phyloP scores from a whole-genome alignment of 2,329 filamentous ascomycete species.

The Talaromyces marneffei region DNA sequence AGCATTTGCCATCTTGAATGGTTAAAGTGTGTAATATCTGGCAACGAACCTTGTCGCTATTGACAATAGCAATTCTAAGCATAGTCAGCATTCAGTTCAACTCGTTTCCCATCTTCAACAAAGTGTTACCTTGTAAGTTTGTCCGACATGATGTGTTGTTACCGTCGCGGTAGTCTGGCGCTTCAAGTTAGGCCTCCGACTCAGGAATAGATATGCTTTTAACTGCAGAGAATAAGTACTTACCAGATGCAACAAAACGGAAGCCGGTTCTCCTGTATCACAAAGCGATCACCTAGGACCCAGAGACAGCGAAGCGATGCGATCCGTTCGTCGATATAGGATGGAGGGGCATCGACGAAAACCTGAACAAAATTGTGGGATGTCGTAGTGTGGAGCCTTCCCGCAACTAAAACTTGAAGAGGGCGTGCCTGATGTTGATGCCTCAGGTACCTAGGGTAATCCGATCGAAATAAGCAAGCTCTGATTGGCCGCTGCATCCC shows the following conservation, averaged over 20 bases:
- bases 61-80: constrained; percentile 95
- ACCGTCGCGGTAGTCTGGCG: constrained; percentile 3
- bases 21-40: constrained; percentile 12
- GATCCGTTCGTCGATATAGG: background rate
- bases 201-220: background rate
- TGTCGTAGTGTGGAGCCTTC: constrained; percentile 13
- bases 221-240: background rate
- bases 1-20: constrained; percentile 2
- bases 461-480: background rate
- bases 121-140: constrained; percentile 82
- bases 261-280: background rate
- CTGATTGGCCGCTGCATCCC: constrained; percentile 4
- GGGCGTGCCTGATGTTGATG: background rate
- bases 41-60: constrained; percentile 79
- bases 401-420: background rate
- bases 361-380: constrained; percentile 16
- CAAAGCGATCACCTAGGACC: background rate
- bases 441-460: constrained; percentile 8
- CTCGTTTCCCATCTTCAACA: background rate
- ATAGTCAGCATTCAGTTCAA: background rate
- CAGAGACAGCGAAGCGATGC: constrained; percentile 2
- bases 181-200: background rate
- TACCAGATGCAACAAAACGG: background rate
- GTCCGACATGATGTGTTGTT: constrained; percentile 65
- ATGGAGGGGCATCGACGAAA: constrained; percentile 13